These are phyloP conservation scores for Sphaerobolus stellatus DNA, from an alignment of 1,284 basidiomycete species.

Conservation along the genomic window DNA sequence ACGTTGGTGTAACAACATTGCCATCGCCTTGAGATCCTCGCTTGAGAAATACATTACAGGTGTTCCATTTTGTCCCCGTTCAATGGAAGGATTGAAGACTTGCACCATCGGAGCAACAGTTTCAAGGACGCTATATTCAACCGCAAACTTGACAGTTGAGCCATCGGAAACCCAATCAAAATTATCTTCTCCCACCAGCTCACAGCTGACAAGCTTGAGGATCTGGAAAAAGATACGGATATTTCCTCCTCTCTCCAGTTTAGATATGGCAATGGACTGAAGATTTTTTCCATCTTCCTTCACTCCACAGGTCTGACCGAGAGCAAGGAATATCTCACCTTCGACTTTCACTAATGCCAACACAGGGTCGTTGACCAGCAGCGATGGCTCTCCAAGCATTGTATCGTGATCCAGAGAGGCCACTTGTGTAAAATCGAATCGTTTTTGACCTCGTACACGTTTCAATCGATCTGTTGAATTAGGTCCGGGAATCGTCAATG, in stretches of 20 bases:
- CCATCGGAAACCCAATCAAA: neutral
- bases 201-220: neutral
- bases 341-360: neutral
- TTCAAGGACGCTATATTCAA: neutral
- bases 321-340: neutral
- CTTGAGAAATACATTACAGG: neutral
- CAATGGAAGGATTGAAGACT: neutral
- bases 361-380: neutral
- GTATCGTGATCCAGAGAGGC: neutral
- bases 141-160: neutral
- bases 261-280: neutral
- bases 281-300: neutral
- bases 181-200: neutral
- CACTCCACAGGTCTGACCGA: neutral
- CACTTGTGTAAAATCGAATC: neutral
- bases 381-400: neutral
- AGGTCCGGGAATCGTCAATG: neutral
- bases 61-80: neutral
- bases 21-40: neutral
- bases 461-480: neutral
- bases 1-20: neutral
- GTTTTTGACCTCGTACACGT: neutral
- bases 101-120: neutral
- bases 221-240: neutral
- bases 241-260: neutral